These are phyloP conservation scores for Elymus sibiricus DNA, from an alignment of 176 grass and related monocot species.

Conservation along the genomic window DNA sequence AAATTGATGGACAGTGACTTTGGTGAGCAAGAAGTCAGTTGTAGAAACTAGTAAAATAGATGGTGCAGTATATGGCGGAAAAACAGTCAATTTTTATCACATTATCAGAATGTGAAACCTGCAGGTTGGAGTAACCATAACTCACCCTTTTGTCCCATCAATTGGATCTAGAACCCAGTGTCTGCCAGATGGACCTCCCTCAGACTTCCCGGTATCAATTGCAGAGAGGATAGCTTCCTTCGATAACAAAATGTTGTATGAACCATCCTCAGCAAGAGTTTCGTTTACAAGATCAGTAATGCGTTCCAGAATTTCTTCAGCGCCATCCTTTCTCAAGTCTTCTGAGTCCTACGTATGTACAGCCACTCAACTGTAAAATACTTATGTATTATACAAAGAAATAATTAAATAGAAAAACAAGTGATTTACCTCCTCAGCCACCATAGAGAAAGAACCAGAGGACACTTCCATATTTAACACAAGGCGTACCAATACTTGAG, in stretches of 20 bases:
- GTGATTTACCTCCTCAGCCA: constrained; percentile 88
- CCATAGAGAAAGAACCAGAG: constrained; percentile 70
- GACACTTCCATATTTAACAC: constrained; percentile 63
- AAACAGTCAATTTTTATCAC: not conserved
- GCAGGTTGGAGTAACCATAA: not conserved
- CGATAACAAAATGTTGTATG: constrained; percentile 59
- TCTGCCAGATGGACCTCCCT: constrained; percentile 67
- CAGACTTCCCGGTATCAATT: constrained; percentile 85
- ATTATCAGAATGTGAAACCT: not conserved
- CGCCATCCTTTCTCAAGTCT: constrained; percentile 70
- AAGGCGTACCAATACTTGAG: constrained; percentile 84
- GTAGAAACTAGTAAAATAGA: not conserved
- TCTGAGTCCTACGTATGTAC: constrained; percentile 63
- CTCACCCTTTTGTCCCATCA: constrained; percentile 98
- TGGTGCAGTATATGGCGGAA: not conserved
- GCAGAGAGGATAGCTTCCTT: constrained; percentile 80
- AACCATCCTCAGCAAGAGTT: constrained; percentile 55
- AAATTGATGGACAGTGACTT: not conserved
- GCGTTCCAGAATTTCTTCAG: constrained; percentile 64
- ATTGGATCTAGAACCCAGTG: constrained; percentile 99
- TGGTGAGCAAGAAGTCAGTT: not conserved
- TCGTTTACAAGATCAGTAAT: constrained; percentile 83
- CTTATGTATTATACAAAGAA: not conserved
- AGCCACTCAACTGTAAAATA: not conserved
- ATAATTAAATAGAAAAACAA: not conserved